phyloP scores from a whole-genome alignment of 1,139 yeast species.

The Protomyces lactucae-debilis region DNA sequence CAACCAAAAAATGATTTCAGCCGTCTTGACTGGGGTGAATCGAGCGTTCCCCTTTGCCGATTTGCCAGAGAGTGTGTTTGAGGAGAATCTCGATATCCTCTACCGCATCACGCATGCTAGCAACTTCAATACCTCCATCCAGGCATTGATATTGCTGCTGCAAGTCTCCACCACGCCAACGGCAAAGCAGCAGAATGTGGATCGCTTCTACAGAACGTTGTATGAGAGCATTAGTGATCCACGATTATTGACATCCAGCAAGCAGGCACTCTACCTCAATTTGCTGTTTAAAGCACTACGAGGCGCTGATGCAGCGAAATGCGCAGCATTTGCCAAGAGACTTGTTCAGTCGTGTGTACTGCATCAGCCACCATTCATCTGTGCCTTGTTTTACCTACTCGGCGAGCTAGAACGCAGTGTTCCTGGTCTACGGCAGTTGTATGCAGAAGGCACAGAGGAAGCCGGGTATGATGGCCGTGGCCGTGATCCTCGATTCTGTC shows the following conservation, averaged over 20 bases:
- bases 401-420: constrained; percentile 56
- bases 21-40: constrained; percentile 88
- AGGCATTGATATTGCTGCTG: constrained; percentile 78
- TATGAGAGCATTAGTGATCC: constrained; percentile 87
- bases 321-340: constrained; percentile 86
- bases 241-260: constrained; percentile 74
- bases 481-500: constrained; percentile 84
- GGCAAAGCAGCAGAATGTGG: constrained; percentile 41
- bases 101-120: constrained; percentile 90
- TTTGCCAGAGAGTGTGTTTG: constrained; percentile 66
- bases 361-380: constrained; percentile 56
- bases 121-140: constrained; percentile 89
- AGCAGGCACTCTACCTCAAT: constrained; percentile 83
- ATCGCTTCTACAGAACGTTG: constrained; percentile 79
- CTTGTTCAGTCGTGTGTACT: constrained; percentile 73
- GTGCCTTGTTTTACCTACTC: constrained; percentile 82
- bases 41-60: constrained; percentile 93
- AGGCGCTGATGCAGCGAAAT: constrained; percentile 62
- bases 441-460: constrained; percentile 38
- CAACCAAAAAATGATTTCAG: constrained; percentile 78
- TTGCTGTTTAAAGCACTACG: constrained; percentile 78
- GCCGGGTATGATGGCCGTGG: constrained; percentile 71
- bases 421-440: constrained; percentile 50
- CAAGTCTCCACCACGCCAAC: constrained; percentile 50
- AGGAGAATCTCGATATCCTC: constrained; percentile 73